Evolutionary conservation across 2,329 filamentous ascomycete genomes (phyloP), one percentile per base, ranked within the genome.

Genomic region (Lasiodiplodia gonubiensis): DNA sequence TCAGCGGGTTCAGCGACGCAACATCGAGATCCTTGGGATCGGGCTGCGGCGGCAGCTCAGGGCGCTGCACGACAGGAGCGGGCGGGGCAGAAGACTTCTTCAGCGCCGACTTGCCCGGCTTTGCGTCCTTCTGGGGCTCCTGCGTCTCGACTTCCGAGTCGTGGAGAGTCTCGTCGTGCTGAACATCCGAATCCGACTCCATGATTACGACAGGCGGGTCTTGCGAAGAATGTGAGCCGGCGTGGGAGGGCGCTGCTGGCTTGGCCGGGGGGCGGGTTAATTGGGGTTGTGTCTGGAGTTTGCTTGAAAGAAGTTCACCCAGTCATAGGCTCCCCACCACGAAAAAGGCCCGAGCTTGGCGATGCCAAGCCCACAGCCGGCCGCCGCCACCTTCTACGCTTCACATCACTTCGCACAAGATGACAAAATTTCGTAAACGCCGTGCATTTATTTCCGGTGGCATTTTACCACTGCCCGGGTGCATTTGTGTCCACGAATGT

Each of bases 21-120:
- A 97, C 87, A 77, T 98, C 92, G 76, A 99, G 87, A 74, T 93
- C 90, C 79, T 91, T 89, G 75, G 95, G 93, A 73, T 99, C 92
- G 72, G 95, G 97, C 85, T 99, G 95, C 74, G 93, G 92, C 74
- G 95, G 95, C 68, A 93, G 85, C 70, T 85, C 84, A 71, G 90
- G 90, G 74, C 87, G 83, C 75, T 87, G 85, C 67, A 88, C 81
- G 68, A 84, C 85, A n/a, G 66, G 66, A 12, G 59, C 66, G 68
- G 84, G 85, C 39, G 55, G 33, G 69, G 86, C 83, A 72, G 89
- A 86, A 66, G 85, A 80, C 82, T 93, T 93, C 87, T 97, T 97
- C 81, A 98, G 83, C 30, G 92, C 89, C 54, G 94, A 92, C 86
- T 97, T 97, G 60, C 46, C 33, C 53, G 64, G 64, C 64, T 66